Conservation (phyloP, 805 yeast species). For the Candida dajiaensis region DNA sequence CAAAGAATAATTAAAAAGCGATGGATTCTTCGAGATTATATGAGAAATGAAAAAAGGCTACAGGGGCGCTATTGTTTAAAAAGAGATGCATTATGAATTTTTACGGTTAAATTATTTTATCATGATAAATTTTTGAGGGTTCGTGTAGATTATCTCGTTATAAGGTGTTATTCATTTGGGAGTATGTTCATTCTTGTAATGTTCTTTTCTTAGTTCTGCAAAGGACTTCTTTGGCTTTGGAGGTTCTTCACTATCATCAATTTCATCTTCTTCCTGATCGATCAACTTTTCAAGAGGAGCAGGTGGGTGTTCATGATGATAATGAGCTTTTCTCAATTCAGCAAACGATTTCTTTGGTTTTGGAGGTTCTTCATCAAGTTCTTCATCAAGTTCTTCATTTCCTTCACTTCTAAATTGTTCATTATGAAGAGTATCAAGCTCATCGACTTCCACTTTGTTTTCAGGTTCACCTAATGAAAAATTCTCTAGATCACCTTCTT, state of each 20-base stretch:
- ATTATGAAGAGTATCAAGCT: constrained; percentile 20
- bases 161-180: not conserved
- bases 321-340: constrained; percentile 74
- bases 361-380: constrained; percentile 20
- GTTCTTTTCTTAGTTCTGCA: constrained; percentile 22
- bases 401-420: constrained; percentile 20
- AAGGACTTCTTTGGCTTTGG: constrained; percentile 43
- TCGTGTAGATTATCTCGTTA: constrained; percentile 2
- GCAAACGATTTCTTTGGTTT: constrained; percentile 45
- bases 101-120: not conserved
- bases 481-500: constrained; percentile 36
- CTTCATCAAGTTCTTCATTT: constrained; percentile 31
- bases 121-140: not conserved
- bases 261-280: constrained; percentile 8
- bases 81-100: not conserved
- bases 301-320: constrained; percentile 48
- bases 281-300: constrained; percentile 8
- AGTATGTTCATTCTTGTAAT: constrained; percentile 17
- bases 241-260: constrained; percentile 16
- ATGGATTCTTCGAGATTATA: too few species aligned
- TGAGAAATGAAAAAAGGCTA: not conserved
- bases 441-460: constrained; percentile 26
- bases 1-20: not conserved
- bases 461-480: constrained; percentile 57
- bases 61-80: not conserved